Base-by-base conservation (phyloP, 345 rosid genomes). In the Conringia planisiliqua region DNA sequence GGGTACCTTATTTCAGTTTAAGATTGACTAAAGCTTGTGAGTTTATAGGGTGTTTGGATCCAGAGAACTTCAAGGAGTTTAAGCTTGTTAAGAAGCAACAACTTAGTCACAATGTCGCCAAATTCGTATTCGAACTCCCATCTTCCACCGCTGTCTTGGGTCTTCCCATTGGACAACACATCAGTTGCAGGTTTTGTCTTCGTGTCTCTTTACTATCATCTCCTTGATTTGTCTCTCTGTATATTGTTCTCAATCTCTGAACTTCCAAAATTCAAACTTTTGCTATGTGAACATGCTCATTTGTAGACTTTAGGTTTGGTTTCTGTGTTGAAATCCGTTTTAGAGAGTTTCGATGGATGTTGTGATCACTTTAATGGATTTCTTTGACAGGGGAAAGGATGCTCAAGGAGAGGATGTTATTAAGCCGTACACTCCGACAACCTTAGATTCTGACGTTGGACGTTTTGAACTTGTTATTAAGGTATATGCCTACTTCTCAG, bases 141-240 rank as follows among this genome's bases (percentile, higher is more conserved):
- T 81, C 87, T 4, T 78, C 95, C 67, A 86, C 92, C 60, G 85
- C 96, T 50, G 91, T 85, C 20, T 83, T 94, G 85, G 96, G 97
- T 70, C 97, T 94, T 73, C 98, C 98, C 8, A 94, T 94, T 79
- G 98, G 98, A 69, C 97, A 94, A 52, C 97, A 94, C 66, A 87
- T 94, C 70, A 91, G 97, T 79, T 94, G 98, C 97, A 91, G 87
- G 98, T 94, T 72, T 58, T 52, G 35, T 6, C 60, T 67, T 54
- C 46, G 9, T 75, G 3, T 6, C n/a, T 27, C 47, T 33, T 71
- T 54, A 7, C 10, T 6, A 1, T 55, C 62, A 13, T 38, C 63
- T 60, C 42, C 10, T 16, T 35, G 26, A 11, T 68, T 18, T 1
- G 24, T 33, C n/a, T 22, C 51, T 46, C 16, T 60, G 1, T 11